These are phyloP conservation scores for Litchi chinensis DNA, from an alignment of 345 rosid species.

Conservation along the genomic window DNA sequence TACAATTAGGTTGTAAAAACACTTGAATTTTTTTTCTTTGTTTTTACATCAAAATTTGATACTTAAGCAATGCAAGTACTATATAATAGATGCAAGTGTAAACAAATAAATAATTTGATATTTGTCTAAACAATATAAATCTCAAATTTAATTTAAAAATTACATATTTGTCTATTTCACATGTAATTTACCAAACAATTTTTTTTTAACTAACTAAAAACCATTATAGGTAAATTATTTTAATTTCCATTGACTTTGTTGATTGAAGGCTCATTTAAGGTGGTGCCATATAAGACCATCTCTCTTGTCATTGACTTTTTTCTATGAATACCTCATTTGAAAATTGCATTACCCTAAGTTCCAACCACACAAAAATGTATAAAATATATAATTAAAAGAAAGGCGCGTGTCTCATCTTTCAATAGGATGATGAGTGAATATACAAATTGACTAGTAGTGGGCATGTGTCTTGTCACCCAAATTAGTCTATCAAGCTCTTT, in stretches of 20 bases:
- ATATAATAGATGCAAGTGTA: too few species aligned
- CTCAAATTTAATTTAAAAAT: too few species aligned
- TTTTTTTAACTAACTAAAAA: too few species aligned
- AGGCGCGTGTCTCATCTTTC: slow-evolving; percentile 2
- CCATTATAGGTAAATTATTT: too few species aligned
- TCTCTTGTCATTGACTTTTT: slow-evolving; percentile 31
- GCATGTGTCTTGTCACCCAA: slow-evolving; percentile 36
- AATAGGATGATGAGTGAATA: slow-evolving; percentile 21
- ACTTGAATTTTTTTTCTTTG: too few species aligned
- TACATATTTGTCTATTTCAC: too few species aligned
- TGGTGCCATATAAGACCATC: neutral
- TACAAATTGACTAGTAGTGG: slow-evolving; percentile 38
- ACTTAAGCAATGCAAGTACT: too few species aligned
- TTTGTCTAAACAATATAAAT: too few species aligned
- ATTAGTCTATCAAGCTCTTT: slow-evolving; percentile 20
- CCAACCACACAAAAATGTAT: slow-evolving; percentile 13
- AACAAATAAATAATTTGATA: too few species aligned
- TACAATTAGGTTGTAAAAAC: too few species aligned
- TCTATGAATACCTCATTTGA: slow-evolving; percentile 13
- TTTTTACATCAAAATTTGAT: too few species aligned
- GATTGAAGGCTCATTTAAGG: neutral
- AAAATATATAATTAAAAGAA: neutral
- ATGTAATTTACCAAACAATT: too few species aligned
- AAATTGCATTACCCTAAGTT: slow-evolving; percentile 16
- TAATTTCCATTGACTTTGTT: neutral